Evolutionary conservation across 352 stramenopile genomes (phyloP), one percentile per base, ranked within the genome.

Genomic region (Vaucheria bursata): DNA sequence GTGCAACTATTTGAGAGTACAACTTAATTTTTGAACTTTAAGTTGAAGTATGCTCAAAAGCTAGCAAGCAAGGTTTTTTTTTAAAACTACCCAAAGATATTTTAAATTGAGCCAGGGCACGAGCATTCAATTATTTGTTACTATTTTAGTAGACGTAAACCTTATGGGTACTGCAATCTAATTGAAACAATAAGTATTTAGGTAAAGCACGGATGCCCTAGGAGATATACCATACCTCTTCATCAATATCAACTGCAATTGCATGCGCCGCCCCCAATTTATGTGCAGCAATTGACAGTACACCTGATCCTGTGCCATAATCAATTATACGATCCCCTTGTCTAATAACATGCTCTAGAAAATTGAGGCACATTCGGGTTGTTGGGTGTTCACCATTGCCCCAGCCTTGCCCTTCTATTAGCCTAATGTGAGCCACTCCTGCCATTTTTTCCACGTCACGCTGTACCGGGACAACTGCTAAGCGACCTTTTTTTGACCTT

Each of bases 341-440:
- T 65, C 77, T 1, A 1, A 80, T 68, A 4, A 66, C 45, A n/a
- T 45, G 35, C 71, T 80, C 75, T 70, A 80, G 37, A 35, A 80
- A 80, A 34, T 80, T 73, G 6, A 80, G 52, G 33, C 75, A 80
- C 69, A 80, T 35, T 45, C 39, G 71, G 31, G 75, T 79, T 52
- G 50, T 80, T 18, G 75, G 75, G 39, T 80, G 75, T 32, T 80
- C 71, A 33, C 75, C 75, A 50, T 80, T 69, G 1, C 75, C 75
- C 75, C 75, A 80, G 18, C 75, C 75, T 69, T 79, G 36, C 32
- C 75, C 75, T 38, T 80, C 75, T 59, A 80, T 34, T 1, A 80
- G 36, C 37, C 65, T 45, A 32, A 79, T 52, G n/a, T 79, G 69
- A 2, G 38, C 66, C 40, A 75, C 18, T 18, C 32, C 69, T 2